phyloP scores from a whole-genome alignment of 2,329 filamentous ascomycete genomes.

The Aspergillus cejpii region DNA sequence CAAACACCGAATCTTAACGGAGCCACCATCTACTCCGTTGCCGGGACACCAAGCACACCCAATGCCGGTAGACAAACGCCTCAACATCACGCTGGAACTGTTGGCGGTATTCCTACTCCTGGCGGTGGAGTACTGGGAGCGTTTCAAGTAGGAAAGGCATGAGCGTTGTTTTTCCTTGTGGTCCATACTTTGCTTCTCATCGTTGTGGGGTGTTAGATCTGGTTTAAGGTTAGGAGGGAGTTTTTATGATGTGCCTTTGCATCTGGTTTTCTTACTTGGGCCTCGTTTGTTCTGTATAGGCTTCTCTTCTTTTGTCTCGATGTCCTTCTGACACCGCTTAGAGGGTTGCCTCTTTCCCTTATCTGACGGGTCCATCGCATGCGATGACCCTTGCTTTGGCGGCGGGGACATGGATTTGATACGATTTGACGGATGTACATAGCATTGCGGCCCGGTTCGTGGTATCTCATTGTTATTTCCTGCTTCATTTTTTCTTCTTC shows the following conservation, averaged over 20 bases:
- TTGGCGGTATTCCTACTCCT: constrained; percentile 61
- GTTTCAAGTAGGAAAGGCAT: constrained; percentile 46
- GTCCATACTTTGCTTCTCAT: constrained; percentile 2
- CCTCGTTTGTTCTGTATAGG: constrained; percentile 13
- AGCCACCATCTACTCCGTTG: constrained; percentile 43
- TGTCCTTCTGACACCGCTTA: neutral
- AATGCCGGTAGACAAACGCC: constrained; percentile 49
- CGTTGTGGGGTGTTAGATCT: constrained; percentile 9
- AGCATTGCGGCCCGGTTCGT: constrained; percentile 19
- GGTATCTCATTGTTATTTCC: constrained; percentile 14
- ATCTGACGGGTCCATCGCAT: constrained; percentile 6
- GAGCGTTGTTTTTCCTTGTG: constrained; percentile 9
- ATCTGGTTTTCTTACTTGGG: constrained; percentile 4
- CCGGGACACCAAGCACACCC: constrained; percentile 61
- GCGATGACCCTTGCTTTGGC: constrained; percentile 1
- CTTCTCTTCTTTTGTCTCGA: constrained; percentile 4
- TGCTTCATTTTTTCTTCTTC: constrained; percentile 22
- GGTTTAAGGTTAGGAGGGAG: constrained; percentile 6
- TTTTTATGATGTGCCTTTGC: constrained; percentile 10
- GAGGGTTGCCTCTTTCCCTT: constrained; percentile 1
- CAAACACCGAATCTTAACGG: constrained; percentile 52
- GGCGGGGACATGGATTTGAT: constrained; percentile 17
- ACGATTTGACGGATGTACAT: constrained; percentile 37
- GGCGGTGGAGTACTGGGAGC: constrained; percentile 70
- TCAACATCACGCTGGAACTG: constrained; percentile 41